Evolutionary conservation across 2,329 filamentous ascomycete genomes (phyloP).

Genomic region (Sporothrix luriei): DNA sequence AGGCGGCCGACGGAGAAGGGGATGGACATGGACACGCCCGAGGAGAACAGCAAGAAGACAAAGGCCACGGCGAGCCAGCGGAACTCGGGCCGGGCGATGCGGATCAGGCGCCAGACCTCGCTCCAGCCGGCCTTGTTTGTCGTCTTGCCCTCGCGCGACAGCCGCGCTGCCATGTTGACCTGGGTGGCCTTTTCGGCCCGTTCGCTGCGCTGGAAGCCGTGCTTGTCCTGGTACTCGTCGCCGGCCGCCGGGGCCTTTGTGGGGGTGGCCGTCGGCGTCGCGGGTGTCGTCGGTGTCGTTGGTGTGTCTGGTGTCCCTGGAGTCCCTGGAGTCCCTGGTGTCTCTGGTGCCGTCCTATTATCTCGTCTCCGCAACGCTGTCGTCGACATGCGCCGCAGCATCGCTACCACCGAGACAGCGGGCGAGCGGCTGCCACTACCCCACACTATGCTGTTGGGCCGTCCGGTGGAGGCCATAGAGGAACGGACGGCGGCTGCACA

Average conservation of each 20-base stretch:
- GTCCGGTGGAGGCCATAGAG: neutral
- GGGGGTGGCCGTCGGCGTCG: neutral
- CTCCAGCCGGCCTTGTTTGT: conserved; percentile 61
- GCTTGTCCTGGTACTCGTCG: conserved; percentile 37
- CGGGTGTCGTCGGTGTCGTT: conserved; percentile 41
- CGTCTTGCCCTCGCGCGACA: conserved; percentile 77
- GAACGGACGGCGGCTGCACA: neutral
- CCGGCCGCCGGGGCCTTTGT: neutral
- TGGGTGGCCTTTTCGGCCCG: conserved; percentile 85
- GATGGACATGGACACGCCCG: conserved; percentile 90
- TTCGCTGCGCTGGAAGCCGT: conserved; percentile 60
- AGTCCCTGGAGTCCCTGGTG: no score
- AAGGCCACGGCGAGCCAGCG: conserved; percentile 79
- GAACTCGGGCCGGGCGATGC: conserved; percentile 83
- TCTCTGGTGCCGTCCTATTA: conserved; percentile 37
- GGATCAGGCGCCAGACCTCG: conserved; percentile 85
- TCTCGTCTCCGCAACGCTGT: conserved; percentile 1
- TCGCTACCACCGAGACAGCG: conserved; percentile 11
- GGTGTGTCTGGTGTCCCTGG: conserved; percentile 40
- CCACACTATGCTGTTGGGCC: conserved; percentile 29
- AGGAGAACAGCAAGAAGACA: conserved; percentile 82
- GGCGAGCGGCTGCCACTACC: conserved; percentile 17
- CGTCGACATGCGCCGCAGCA: conserved; percentile 32
- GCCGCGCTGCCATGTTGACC: conserved; percentile 81
- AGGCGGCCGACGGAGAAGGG: conserved; percentile 97